These are phyloP conservation scores for Komagataella phaffii DNA, from an alignment of 805 yeast genomes.

Conservation along the genomic window DNA sequence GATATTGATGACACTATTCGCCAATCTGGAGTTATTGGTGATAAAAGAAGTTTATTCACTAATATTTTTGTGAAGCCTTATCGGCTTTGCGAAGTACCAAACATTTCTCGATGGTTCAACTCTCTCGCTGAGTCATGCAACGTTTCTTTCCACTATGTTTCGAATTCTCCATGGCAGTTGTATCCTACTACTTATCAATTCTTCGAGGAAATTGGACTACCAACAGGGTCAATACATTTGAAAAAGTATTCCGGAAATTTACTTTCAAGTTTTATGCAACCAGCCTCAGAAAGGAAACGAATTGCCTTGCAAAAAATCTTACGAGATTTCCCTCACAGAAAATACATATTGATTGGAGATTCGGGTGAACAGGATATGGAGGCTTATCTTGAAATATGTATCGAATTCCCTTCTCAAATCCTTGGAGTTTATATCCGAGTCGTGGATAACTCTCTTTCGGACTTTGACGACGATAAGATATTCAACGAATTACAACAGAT, in stretches of 20 bases:
- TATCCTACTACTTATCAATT: constrained; percentile 47
- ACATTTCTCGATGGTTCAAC: constrained; percentile 62
- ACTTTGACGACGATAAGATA: constrained; percentile 23
- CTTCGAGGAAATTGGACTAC: constrained; percentile 42
- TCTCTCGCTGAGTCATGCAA: constrained; percentile 26
- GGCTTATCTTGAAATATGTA: constrained; percentile 67
- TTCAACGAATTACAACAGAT: constrained; percentile 11
- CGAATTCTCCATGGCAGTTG: constrained; percentile 91
- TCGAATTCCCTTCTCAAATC: constrained; percentile 45
- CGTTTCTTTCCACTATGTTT: constrained; percentile 74
- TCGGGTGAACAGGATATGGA: constrained; percentile 94
- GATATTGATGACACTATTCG: constrained; percentile 95
- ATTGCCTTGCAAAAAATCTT: constrained; percentile 49
- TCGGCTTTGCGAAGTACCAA: constrained; percentile 57
- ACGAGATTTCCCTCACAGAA: constrained; percentile 62
- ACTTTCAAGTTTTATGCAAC: constrained; percentile 72
- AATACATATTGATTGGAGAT: constrained; percentile 82
- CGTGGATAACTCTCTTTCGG: constrained; percentile 57
- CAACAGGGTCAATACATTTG: constrained; percentile 73
- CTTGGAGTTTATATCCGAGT: constrained; percentile 71
- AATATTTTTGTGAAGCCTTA: constrained; percentile 63
- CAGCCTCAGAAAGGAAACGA: constrained; percentile 72
- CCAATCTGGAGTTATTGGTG: constrained; percentile 80
- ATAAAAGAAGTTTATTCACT: constrained; percentile 68
- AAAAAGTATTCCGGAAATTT: constrained; percentile 81